Conservation (phyloP, 331 rosid species). For the Quercus lobata region DNA sequence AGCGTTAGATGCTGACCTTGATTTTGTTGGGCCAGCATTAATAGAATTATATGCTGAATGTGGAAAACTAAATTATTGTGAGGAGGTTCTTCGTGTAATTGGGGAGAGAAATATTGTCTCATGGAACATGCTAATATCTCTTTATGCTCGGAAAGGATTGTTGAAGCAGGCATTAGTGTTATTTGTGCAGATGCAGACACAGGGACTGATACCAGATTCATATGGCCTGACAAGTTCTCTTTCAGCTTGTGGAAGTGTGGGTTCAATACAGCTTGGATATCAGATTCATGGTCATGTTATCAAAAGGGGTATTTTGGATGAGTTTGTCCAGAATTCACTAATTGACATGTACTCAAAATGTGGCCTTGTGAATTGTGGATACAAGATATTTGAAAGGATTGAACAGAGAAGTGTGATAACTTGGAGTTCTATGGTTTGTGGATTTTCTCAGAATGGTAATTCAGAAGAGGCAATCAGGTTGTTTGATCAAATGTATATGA, state of each 20-base stretch:
- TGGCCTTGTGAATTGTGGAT: conserved; percentile 55
- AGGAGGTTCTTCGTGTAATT: conserved; percentile 39
- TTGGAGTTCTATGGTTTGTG: conserved; percentile 86
- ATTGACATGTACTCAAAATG: conserved; percentile 91
- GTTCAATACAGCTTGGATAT: conserved; percentile 53
- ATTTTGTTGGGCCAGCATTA: conserved; percentile 53
- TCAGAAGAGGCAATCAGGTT: conserved; percentile 65
- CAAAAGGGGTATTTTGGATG: conserved; percentile 59
- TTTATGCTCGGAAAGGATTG: conserved; percentile 52
- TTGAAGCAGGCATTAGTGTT: conserved; percentile 43
- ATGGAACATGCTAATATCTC: conserved; percentile 71
- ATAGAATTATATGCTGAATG: conserved; percentile 65
- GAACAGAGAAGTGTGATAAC: conserved; percentile 51
- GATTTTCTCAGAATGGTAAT: conserved; percentile 68
- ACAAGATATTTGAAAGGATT: conserved; percentile 44
- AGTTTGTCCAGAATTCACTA: conserved; percentile 73
- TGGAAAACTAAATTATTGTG: conserved; percentile 38
- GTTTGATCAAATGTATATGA: conserved; percentile 61
- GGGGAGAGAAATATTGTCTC: conserved; percentile 43
- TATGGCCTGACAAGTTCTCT: conserved; percentile 80
- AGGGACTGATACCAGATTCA: conserved; percentile 67
- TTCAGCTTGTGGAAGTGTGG: conserved; percentile 65
- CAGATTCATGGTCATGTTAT: conserved; percentile 70
- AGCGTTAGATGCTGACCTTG: conserved; percentile 47
- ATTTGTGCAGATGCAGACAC: conserved; percentile 48